Evolutionary conservation across 805 yeast genomes (phyloP).

Genomic region (Lipomyces spencermartinsiae): DNA sequence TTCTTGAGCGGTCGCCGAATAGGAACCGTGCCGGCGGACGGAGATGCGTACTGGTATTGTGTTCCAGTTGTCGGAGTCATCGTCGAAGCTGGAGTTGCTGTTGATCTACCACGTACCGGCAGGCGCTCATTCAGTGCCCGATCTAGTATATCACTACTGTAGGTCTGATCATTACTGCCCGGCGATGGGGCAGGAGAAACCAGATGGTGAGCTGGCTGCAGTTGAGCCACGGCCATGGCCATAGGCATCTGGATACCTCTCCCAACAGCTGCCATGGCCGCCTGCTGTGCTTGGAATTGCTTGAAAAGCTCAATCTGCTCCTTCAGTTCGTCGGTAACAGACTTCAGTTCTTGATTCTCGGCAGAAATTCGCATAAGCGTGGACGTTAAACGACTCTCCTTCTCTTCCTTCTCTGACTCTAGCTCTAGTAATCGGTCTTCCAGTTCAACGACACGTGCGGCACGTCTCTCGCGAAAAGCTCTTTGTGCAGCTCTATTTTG

Average conservation of each 20-base stretch:
- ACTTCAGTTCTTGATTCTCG: constrained; percentile 48
- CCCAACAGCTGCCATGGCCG: constrained; percentile 25
- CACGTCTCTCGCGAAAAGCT: constrained; percentile 86
- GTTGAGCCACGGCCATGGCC: constrained; percentile 13
- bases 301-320: constrained; percentile 35
- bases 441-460: constrained; percentile 78
- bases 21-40: constrained; percentile 23
- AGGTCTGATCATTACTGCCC: constrained; percentile 40
- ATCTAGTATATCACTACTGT: constrained; percentile 34
- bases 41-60: constrained; percentile 18
- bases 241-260: neutral
- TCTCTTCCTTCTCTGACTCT: constrained; percentile 67
- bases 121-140: constrained; percentile 36
- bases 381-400: constrained; percentile 28
- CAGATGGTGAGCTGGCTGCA: constrained; percentile 47
- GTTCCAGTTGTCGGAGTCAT: constrained; percentile 16
- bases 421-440: constrained; percentile 71
- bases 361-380: constrained; percentile 40
- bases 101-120: constrained; percentile 25
- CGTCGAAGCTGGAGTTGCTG: constrained; percentile 29
- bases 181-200: constrained; percentile 62
- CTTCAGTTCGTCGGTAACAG: constrained; percentile 37
- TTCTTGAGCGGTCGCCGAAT: constrained; percentile 20
- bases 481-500: constrained; percentile 95
- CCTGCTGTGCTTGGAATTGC: constrained; percentile 37